Evolutionary conservation across 495 filamentous ascomycete genomes (phyloP).

Genomic region (Talaromyces nanjingensis): DNA sequence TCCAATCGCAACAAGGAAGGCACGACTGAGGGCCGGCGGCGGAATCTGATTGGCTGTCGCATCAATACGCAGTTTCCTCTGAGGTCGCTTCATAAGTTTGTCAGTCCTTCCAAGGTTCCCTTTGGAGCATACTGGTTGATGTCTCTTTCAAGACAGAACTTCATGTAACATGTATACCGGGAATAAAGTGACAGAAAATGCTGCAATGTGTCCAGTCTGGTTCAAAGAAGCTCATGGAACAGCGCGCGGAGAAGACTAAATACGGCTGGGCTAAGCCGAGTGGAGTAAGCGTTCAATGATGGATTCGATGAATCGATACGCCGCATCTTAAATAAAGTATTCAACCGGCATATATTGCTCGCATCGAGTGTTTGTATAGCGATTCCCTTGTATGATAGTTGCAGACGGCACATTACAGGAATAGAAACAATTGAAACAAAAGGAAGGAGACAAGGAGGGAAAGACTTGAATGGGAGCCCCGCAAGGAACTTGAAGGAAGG

Average conservation of each 20-base stretch:
- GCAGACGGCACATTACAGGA: too few relatives aligned
- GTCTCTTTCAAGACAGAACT: not conserved
- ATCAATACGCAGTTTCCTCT: too few relatives aligned
- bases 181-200: not conserved
- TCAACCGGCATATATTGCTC: not conserved
- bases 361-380: too few relatives aligned
- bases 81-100: too few relatives aligned
- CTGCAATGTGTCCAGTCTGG: not conserved
- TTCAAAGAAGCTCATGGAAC: slow-evolving; percentile 5
- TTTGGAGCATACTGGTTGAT: not conserved
- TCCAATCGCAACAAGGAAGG: not conserved
- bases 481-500: not conserved
- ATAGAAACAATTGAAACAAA: not conserved
- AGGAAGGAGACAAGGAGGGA: not conserved
- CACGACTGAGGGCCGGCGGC: too few relatives aligned
- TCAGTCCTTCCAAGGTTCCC: too few relatives aligned
- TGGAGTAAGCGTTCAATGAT: not conserved
- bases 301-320: not conserved
- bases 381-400: too few relatives aligned
- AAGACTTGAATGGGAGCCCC: not conserved
- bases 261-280: not conserved
- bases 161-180: not conserved
- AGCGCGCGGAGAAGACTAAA: slow-evolving; percentile 5
- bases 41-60: too few relatives aligned
- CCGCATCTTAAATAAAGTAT: not conserved